phyloP scores from a whole-genome alignment of 176 grass and related monocot genomes.

The Lolium multiflorum region DNA sequence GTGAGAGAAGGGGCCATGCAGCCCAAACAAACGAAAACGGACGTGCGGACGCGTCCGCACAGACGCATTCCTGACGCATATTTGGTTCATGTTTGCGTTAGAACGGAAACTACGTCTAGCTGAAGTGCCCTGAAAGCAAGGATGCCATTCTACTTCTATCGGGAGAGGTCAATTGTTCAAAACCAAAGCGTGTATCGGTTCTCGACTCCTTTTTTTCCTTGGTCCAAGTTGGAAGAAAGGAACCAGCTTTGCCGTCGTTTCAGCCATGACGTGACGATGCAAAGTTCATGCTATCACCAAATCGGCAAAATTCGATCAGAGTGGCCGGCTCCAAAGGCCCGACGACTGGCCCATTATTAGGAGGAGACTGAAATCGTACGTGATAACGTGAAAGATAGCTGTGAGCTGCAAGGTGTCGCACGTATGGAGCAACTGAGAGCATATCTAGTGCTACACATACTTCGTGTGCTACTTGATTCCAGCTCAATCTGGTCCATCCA shows the following conservation, averaged over 20 bases:
- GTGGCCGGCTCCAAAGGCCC: background rate
- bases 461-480: too few relatives aligned
- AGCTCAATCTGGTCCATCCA: too few relatives aligned
- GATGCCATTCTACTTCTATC: background rate
- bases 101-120: too few relatives aligned
- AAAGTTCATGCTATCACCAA: background rate
- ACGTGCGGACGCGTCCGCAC: too few relatives aligned
- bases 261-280: conserved; percentile 6
- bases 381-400: background rate
- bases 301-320: background rate
- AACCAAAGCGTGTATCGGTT: too few relatives aligned
- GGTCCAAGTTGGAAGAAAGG: background rate
- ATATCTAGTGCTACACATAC: too few relatives aligned
- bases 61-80: too few relatives aligned
- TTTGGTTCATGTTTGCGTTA: too few relatives aligned
- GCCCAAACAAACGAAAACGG: too few relatives aligned
- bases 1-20: too few relatives aligned
- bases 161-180: background rate
- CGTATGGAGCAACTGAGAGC: background rate
- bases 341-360: background rate
- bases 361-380: background rate
- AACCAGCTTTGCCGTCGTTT: background rate
- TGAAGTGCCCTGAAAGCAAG: too few relatives aligned
- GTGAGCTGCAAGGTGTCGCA: background rate
- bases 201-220: too few relatives aligned